These are phyloP conservation scores for Tilletia setariae DNA, from an alignment of 1,284 basidiomycete genomes.

Conservation along the genomic window DNA sequence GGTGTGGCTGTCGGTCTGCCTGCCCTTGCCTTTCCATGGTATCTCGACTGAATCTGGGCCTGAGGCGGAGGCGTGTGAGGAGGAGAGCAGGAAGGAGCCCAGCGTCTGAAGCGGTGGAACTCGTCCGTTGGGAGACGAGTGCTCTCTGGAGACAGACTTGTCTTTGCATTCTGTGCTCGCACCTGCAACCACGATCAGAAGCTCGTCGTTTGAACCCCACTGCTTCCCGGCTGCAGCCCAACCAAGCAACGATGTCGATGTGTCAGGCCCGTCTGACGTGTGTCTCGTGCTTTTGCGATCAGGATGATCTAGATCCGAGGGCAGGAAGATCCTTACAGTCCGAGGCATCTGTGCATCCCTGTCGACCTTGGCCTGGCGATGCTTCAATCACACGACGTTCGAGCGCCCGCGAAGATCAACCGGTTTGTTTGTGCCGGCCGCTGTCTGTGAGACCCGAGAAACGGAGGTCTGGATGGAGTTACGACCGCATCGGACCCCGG, in stretches of 20 bases:
- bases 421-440: too few relatives aligned
- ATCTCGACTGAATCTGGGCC: background rate
- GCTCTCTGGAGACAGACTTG: background rate
- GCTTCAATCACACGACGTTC: too few relatives aligned
- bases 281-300: too few relatives aligned
- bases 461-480: too few relatives aligned
- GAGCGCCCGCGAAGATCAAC: too few relatives aligned
- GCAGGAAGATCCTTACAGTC: constrained; percentile 12
- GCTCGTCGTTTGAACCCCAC: background rate
- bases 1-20: background rate
- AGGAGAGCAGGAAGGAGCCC: background rate
- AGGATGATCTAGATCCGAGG: background rate
- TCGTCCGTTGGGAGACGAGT: background rate
- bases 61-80: background rate
- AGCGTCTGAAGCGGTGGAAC: background rate
- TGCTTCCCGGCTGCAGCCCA: background rate
- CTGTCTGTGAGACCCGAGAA: too few relatives aligned
- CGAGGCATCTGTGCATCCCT: constrained; percentile 6
- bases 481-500: too few relatives aligned
- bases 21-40: background rate
- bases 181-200: background rate
- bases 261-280: too few relatives aligned
- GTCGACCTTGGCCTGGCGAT: too few relatives aligned
- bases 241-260: background rate
- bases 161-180: background rate